Conservation (phyloP, 2,329 filamentous ascomycete species). For the Pestalotiopsis sp. region DNA sequence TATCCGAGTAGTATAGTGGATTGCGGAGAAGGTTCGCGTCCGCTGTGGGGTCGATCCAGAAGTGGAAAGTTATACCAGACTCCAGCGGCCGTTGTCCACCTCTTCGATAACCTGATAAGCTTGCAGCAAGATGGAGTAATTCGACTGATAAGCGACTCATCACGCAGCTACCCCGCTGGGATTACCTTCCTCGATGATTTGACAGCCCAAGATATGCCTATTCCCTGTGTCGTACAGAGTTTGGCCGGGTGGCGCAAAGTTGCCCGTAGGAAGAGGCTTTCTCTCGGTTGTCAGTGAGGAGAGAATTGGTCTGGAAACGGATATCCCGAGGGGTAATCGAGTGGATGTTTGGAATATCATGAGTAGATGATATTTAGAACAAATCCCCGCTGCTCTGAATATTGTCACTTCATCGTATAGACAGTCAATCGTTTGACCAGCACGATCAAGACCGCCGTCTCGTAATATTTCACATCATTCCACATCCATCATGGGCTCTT, state of each 20-base stretch:
- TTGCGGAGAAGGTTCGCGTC: not conserved
- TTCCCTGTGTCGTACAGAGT: not conserved
- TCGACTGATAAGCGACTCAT: not conserved
- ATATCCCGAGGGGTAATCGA: not conserved
- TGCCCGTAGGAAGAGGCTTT: not conserved
- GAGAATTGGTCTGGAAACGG: not conserved
- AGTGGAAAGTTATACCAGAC: slow-evolving; percentile 9
- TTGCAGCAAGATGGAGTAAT: not conserved
- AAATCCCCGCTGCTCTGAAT: not conserved
- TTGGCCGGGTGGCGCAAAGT: not conserved
- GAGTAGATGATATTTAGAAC: not conserved
- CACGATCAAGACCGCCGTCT: not conserved
- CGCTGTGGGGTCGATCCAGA: not conserved
- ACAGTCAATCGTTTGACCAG: not conserved
- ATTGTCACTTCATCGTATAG: not conserved
- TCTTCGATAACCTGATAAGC: not conserved
- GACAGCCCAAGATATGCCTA: not conserved
- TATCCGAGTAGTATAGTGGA: not conserved
- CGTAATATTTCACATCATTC: not conserved
- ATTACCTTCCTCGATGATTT: not conserved
- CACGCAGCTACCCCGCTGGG: not conserved
- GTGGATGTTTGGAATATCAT: not conserved
- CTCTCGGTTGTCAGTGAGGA: not conserved
- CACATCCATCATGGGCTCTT: slow-evolving; percentile 7
- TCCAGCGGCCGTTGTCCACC: not conserved